phyloP scores from a whole-genome alignment of 2,329 filamentous ascomycete genomes.

The Colletotrichum sp. region DNA sequence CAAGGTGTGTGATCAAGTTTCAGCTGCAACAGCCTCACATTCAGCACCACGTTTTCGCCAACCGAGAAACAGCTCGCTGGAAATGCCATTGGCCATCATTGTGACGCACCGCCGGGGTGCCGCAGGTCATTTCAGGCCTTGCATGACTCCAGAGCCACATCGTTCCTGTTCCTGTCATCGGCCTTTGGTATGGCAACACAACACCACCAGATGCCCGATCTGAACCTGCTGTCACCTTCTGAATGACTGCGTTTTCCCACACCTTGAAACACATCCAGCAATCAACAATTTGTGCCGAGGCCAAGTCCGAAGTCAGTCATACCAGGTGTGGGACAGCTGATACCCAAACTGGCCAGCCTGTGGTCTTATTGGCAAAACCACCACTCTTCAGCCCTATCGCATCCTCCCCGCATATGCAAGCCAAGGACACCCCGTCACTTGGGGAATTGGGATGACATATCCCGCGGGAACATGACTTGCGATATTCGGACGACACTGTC shows the following conservation, averaged over 20 bases:
- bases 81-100: background rate
- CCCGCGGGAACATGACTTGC: background rate
- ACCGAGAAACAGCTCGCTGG: background rate
- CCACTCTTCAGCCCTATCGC: conserved; percentile 6
- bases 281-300: background rate
- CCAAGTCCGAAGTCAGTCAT: background rate
- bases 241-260: background rate
- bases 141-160: background rate
- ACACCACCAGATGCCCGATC: background rate
- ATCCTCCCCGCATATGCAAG: background rate
- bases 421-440: background rate
- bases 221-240: background rate
- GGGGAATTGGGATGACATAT: background rate
- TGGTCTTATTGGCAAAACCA: background rate
- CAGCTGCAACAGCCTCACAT: conserved; percentile 7
- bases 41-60: background rate
- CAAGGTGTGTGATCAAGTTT: background rate
- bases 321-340: conserved; percentile 4
- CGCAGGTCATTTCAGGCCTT: background rate
- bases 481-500: background rate
- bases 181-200: background rate
- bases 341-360: background rate
- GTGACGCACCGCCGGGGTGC: background rate
- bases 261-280: background rate
- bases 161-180: background rate